Base-by-base conservation (phyloP, 2,329 filamentous ascomycete genomes). In the Raffaelea albimanens region DNA sequence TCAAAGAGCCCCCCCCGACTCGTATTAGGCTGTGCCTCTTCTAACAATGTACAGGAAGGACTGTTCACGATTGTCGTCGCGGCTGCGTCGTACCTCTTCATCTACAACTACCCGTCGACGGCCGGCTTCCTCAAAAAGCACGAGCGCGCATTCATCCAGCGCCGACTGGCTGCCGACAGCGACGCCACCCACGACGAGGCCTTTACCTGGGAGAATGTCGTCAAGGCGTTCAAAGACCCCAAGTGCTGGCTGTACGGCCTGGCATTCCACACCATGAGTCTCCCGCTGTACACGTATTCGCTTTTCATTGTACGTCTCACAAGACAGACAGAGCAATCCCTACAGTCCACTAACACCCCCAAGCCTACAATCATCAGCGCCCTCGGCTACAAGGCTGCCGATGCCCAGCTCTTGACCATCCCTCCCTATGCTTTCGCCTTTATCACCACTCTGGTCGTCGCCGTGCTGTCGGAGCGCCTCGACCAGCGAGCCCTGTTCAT, bases 221-320 rank as follows among this genome's bases (percentile, higher is more conserved):
- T 62, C 21, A 68, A 76, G 18, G 84, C 85, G 0, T 61, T 87
- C 38, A 76, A 70, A 14, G 82, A 90, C 55, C 75, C 77, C 2
- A 87, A 82, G 58, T 81, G 81, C 57, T 87, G 80, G 80, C 69
- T 89, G 0, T 89, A 89, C 53, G 81, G 82, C 0, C 60, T 86
- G 0, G 76, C 73, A 0, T 87, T 86, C 55, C 83, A 88, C 59
- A 86, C 82, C 5, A 80, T 87, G 70, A 83, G 78, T 48, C 62
- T 89, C 13, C 75, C 75, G 0, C 63, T 78, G 0, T 80, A 79
- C 50, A 78, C 75, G 0, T 62, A 76, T 5, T 70, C 80, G 0
- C 60, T 79, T 3, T 80, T 79, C 47, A 49, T 78, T 63, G 63
- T 76, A 57, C 48, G 68, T 42, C 14, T 11, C 22, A 13, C 5